These are phyloP conservation scores for Ajuga chamaepitys DNA, from an alignment of 257 asterid genomes.

Conservation along the genomic window DNA sequence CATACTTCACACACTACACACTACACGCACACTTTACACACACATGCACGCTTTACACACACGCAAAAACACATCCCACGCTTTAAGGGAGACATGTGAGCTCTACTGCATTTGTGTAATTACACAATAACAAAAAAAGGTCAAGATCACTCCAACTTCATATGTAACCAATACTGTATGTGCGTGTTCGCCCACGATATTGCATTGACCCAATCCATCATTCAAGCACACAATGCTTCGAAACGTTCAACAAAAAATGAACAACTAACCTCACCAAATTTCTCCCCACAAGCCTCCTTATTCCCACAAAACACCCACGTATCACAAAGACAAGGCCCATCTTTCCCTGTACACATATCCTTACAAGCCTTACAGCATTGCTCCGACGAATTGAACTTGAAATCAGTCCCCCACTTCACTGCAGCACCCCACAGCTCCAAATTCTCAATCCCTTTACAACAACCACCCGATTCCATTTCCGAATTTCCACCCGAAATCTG, in stretches of 20 bases:
- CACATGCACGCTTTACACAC: no score
- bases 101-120: no score
- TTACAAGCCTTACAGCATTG: slow-evolving; percentile 77
- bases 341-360: slow-evolving; percentile 67
- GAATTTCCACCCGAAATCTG: slow-evolving; percentile 12
- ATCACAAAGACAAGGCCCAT: slow-evolving; percentile 92
- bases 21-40: no score
- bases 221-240: slow-evolving; percentile 1
- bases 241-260: neutral
- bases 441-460: slow-evolving; percentile 68
- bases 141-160: no score
- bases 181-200: no score
- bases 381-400: slow-evolving; percentile 67
- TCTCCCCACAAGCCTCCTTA: slow-evolving; percentile 62
- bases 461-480: slow-evolving; percentile 19
- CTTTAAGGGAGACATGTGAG: no score
- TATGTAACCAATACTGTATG: no score
- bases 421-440: slow-evolving; percentile 94
- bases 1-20: neutral
- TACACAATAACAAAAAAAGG: no score
- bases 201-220: neutral
- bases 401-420: slow-evolving; percentile 91
- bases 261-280: slow-evolving; percentile 75
- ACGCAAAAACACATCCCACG: no score
- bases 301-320: slow-evolving; percentile 94